Percentiles rank a stretch among this genome's conserved stretches.
phyloP scores from a whole-genome alignment of 345 rosid genomes.

The Pistacia vera region DNA sequence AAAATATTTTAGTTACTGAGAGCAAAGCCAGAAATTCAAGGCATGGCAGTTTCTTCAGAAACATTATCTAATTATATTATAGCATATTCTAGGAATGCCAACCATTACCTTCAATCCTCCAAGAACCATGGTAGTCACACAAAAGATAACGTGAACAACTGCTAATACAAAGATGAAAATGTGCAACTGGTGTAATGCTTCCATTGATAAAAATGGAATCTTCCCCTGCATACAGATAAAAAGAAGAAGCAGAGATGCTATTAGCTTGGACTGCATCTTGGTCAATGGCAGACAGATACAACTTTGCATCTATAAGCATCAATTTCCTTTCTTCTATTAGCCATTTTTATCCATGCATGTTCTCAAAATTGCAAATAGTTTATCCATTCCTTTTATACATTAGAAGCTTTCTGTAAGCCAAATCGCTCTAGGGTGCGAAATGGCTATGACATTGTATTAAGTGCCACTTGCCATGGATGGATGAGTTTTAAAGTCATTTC shows the following conservation, averaged over 20 bases:
- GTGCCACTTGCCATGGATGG: too few species aligned
- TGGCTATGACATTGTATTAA: too few species aligned
- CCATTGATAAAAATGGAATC: conserved; percentile 64
- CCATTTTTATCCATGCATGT: neutral
- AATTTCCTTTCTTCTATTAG: neutral
- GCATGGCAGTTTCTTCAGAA: neutral
- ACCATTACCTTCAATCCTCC: conserved; percentile 70
- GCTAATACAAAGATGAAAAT: conserved; percentile 88
- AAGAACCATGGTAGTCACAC: conserved; percentile 75
- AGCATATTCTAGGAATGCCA: neutral
- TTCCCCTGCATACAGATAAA: conserved; percentile 49
- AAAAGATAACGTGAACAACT: conserved; percentile 76
- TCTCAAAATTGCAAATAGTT: neutral
- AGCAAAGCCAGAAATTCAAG: neutral
- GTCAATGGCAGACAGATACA: neutral
- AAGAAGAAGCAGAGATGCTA: neutral
- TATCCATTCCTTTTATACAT: neutral
- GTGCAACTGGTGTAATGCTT: conserved; percentile 88
- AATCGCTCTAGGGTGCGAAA: too few species aligned
- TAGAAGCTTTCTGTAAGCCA: too few species aligned
- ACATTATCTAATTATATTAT: neutral
- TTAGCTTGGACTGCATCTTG: neutral
- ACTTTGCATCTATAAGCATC: neutral
- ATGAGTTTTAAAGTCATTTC: too few species aligned
- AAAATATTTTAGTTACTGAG: neutral